These are phyloP conservation scores for Umbelopsis sp. DNA, from an alignment of 192 early-diverging fungal species.

Conservation along the genomic window DNA sequence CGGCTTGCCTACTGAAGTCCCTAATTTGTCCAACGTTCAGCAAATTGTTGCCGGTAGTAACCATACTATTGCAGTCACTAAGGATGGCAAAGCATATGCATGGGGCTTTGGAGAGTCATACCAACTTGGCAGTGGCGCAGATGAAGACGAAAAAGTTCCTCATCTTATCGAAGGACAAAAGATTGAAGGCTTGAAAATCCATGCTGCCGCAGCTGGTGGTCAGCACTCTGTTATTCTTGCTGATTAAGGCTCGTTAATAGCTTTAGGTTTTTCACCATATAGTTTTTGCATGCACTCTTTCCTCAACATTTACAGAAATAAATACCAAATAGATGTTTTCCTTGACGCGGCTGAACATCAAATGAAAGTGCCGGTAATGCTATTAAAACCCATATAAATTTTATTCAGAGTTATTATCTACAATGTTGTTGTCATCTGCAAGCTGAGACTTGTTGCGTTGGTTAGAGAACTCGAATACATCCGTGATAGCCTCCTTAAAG, in stretches of 20 bases:
- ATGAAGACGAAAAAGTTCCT: conserved; percentile 70
- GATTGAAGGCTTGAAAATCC: conserved; percentile 64
- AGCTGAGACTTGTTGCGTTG: conserved; percentile 31
- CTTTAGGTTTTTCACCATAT: background rate
- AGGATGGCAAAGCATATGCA: conserved; percentile 66
- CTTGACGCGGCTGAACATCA: background rate
- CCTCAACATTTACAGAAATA: background rate
- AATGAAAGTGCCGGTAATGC: background rate
- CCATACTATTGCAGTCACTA: conserved; percentile 56
- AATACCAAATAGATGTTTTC: conserved; percentile 15
- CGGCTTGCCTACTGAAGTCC: conserved; percentile 57
- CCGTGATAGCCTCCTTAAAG: conserved; percentile 78
- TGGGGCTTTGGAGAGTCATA: conserved; percentile 93
- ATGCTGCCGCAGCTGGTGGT: conserved; percentile 74
- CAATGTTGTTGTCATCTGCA: conserved; percentile 7
- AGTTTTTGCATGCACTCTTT: background rate
- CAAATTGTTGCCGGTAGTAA: conserved; percentile 61
- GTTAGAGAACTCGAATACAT: conserved; percentile 70
- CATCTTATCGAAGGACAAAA: conserved; percentile 68
- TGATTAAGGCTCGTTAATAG: background rate
- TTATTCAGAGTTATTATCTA: conserved; percentile 21
- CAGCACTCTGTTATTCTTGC: conserved; percentile 74
- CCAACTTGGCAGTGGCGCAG: conserved; percentile 79
- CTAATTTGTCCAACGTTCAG: conserved; percentile 39
- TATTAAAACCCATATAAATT: background rate